Conservation (phyloP, 495 filamentous ascomycete species). For the Penicillium cosmopolitanum region DNA sequence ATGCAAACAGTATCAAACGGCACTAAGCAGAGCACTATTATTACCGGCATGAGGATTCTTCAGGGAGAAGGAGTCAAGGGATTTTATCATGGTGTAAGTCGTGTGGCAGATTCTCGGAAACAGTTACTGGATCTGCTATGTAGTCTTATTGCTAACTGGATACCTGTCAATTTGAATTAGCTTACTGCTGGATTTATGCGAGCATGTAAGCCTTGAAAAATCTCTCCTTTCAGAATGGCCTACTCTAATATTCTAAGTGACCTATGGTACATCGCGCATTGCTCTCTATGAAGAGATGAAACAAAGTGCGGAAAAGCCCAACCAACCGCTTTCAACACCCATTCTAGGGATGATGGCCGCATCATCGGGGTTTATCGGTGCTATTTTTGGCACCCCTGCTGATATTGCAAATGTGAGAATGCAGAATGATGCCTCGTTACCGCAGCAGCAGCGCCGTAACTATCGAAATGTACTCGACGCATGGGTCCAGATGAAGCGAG, state of each 20-base stretch:
- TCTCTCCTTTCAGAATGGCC: not conserved
- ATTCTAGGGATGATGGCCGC: conserved; percentile 72
- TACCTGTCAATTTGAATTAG: conserved; percentile 2
- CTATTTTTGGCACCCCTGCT: conserved; percentile 81
- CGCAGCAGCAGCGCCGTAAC: conserved; percentile 66
- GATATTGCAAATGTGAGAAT: conserved; percentile 92
- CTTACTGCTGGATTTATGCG: conserved; percentile 34
- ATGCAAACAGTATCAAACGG: conserved; percentile 34
- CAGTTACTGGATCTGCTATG: no score
- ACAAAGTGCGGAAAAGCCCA: conserved; percentile 53
- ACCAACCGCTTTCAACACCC: conserved; percentile 54
- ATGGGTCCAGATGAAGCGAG: conserved; percentile 71
- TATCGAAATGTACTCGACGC: conserved; percentile 84
- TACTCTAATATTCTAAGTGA: conserved; percentile 24
- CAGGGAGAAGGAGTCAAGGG: conserved; percentile 31
- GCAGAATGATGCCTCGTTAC: conserved; percentile 84
- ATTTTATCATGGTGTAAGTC: conserved; percentile 42
- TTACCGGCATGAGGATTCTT: conserved; percentile 37
- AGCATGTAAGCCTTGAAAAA: conserved; percentile 21
- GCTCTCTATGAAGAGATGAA: conserved; percentile 72
- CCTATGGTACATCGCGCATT: conserved; percentile 47
- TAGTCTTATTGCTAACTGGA: no score
- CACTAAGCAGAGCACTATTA: conserved; percentile 33
- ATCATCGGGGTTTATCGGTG: conserved; percentile 77
- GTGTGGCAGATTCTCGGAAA: not conserved